Percentiles rank a stretch among this genome's conserved stretches.
Conservation (phyloP, 1,284 basidiomycete genomes). For the Ganoderma lucidum region DNA sequence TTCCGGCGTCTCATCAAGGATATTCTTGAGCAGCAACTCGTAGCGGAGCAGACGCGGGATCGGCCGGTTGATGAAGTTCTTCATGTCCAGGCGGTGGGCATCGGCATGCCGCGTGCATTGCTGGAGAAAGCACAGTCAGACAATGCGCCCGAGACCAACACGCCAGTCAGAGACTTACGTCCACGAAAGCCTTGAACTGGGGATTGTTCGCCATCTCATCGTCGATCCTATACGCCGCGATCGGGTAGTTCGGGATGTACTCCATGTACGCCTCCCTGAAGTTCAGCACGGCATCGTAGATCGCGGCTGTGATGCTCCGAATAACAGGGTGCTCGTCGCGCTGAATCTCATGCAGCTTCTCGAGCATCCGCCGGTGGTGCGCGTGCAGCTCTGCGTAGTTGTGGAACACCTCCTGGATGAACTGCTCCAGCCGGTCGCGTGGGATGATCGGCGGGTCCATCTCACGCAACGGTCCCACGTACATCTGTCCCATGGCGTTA, state of each 20-base stretch:
- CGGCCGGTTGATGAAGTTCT: conserved; percentile 89
- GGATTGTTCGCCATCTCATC: conserved; percentile 87
- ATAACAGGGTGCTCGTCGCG: conserved; percentile 90
- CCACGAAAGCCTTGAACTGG: conserved; percentile 83
- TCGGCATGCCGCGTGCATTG: conserved; percentile 77
- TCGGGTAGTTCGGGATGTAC: conserved; percentile 94
- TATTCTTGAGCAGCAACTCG: conserved; percentile 83
- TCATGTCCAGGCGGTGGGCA: conserved; percentile 84
- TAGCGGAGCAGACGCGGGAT: conserved; percentile 91
- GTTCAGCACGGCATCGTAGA: conserved; percentile 90
- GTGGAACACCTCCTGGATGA: conserved; percentile 93
- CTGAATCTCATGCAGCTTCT: conserved; percentile 87
- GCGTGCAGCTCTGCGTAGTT: conserved; percentile 85
- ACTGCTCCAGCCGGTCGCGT: conserved; percentile 74
- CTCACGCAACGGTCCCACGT: conserved; percentile 76
- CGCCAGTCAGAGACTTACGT: conserved; percentile 57
- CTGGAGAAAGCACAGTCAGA: conserved; percentile 45
- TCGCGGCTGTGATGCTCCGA: conserved; percentile 84
- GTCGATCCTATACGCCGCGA: conserved; percentile 91
- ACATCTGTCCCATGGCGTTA: conserved; percentile 59
- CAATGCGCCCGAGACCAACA: not conserved
- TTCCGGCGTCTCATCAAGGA: conserved; percentile 76
- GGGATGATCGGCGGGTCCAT: conserved; percentile 84
- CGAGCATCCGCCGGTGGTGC: conserved; percentile 79
- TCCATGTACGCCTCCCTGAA: conserved; percentile 94